phyloP scores from a whole-genome alignment of 2,329 filamentous ascomycete species.

The Dothideomycetes sp. region DNA sequence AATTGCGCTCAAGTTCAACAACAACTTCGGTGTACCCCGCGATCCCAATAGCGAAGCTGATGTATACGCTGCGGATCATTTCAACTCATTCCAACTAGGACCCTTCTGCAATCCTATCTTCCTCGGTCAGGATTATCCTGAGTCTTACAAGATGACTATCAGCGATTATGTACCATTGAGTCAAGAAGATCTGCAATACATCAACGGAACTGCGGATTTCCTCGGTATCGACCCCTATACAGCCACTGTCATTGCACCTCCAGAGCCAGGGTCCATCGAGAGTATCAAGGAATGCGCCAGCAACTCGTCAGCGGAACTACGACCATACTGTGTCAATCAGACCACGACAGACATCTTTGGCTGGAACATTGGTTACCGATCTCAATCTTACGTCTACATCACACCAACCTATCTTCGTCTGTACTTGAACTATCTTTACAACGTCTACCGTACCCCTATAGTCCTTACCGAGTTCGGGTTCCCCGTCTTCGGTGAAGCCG shows the following conservation, averaged over 20 bases:
- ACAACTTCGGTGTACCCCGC: slow-evolving; percentile 30
- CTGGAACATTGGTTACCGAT: slow-evolving; percentile 38
- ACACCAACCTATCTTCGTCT: slow-evolving; percentile 50
- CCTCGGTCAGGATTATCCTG: slow-evolving; percentile 43
- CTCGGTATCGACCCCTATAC: slow-evolving; percentile 27
- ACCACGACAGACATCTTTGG: slow-evolving; percentile 23
- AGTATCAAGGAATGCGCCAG: slow-evolving; percentile 30
- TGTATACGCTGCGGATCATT: slow-evolving; percentile 38
- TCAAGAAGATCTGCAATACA: slow-evolving; percentile 34
- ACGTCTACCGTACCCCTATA: slow-evolving; percentile 44
- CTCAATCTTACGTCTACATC: slow-evolving; percentile 49
- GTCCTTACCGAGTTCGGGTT: slow-evolving; percentile 30
- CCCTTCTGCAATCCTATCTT: slow-evolving; percentile 47
- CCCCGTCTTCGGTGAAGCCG: slow-evolving; percentile 38
- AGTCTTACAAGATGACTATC: slow-evolving; percentile 37
- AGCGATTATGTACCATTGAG: slow-evolving; percentile 40
- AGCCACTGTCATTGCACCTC: slow-evolving; percentile 15
- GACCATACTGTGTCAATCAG: slow-evolving; percentile 25
- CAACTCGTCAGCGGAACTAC: slow-evolving; percentile 24
- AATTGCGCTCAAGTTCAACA: slow-evolving; percentile 42
- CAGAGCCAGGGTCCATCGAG: slow-evolving; percentile 16
- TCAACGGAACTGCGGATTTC: slow-evolving; percentile 22
- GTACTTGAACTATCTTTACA: slow-evolving; percentile 50
- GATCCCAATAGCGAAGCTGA: slow-evolving; percentile 32
- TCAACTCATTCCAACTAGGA: slow-evolving; percentile 36